Conservation (phyloP, 768 basidiomycete genomes). For the Mycena galopus region DNA sequence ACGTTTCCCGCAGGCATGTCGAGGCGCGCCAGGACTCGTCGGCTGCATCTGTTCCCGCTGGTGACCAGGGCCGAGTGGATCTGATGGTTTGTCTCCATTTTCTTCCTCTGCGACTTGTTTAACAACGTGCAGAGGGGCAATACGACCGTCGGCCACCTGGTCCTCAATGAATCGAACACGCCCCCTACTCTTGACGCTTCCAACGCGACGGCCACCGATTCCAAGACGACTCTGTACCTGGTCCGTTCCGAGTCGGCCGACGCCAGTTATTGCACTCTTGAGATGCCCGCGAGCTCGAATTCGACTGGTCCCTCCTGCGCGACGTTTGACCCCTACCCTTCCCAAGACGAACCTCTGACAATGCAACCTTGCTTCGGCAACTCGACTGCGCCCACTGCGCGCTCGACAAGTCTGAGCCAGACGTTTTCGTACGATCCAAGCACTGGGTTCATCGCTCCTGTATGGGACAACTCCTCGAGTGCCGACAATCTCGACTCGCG, state of each 20-base stretch:
- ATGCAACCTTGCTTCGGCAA: conserved; percentile 57
- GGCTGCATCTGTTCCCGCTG: background rate
- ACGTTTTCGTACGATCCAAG: conserved; percentile 66
- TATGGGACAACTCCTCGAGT: conserved; percentile 49
- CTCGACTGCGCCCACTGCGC: conserved; percentile 30
- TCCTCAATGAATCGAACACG: conserved; percentile 39
- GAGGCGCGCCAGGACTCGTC: background rate
- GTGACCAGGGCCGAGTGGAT: too few species aligned
- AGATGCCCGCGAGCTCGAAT: conserved; percentile 57
- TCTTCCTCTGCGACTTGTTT: background rate
- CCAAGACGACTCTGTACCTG: conserved; percentile 59
- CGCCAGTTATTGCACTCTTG: conserved; percentile 55
- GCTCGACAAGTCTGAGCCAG: conserved; percentile 72
- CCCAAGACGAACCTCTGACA: conserved; percentile 61
- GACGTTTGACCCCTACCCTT: conserved; percentile 70
- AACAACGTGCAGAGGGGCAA: conserved; percentile 40
- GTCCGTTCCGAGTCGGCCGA: conserved; percentile 36
- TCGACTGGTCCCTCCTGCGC: conserved; percentile 63
- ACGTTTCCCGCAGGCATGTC: background rate
- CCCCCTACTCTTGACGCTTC: conserved; percentile 64
- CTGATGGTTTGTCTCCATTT: background rate
- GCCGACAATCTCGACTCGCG: conserved; percentile 25
- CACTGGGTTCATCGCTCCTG: conserved; percentile 66
- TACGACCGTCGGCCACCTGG: conserved; percentile 53
- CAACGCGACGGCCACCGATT: too few species aligned